phyloP scores from a whole-genome alignment of 1,284 basidiomycete genomes.

The Ustilago vetiveriae region DNA sequence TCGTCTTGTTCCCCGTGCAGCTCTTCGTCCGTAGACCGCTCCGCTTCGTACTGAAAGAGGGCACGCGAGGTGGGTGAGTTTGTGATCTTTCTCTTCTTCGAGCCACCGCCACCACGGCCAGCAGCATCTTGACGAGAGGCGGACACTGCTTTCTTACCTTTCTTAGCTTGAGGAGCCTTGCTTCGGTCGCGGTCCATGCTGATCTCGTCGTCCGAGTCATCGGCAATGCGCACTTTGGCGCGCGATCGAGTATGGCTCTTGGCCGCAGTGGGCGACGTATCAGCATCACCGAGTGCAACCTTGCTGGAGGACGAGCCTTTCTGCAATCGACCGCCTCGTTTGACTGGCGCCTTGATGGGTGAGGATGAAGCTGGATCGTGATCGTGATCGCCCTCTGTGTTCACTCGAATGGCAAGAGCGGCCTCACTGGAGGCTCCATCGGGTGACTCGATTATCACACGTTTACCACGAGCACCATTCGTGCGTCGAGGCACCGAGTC shows the following conservation, averaged over 20 bases:
- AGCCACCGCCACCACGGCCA: background rate
- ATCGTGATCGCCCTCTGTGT: conserved; percentile 3
- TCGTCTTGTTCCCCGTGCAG: conserved; percentile 69
- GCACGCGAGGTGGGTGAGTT: conserved; percentile 67
- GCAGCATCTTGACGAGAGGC: background rate
- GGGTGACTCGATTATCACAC: conserved; percentile 23
- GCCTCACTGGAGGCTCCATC: background rate
- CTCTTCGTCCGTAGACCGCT: conserved; percentile 80
- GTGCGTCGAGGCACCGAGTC: conserved; percentile 41
- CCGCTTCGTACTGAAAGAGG: conserved; percentile 75
- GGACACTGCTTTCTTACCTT: conserved; percentile 26
- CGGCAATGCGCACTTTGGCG: conserved; percentile 5
- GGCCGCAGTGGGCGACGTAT: conserved; percentile 21
- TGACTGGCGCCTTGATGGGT: conserved; percentile 34
- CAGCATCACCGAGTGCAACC: background rate
- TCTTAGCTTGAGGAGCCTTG: too few species aligned
- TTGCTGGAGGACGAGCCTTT: conserved; percentile 12
- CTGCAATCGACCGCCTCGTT: conserved; percentile 20
- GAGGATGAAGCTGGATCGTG: conserved; percentile 23
- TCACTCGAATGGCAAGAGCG: background rate
- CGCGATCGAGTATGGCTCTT: conserved; percentile 12
- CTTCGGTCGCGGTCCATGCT: too few species aligned
- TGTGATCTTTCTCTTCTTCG: conserved; percentile 49
- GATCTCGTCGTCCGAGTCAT: conserved; percentile 11
- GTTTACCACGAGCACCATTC: conserved; percentile 10